phyloP scores from a whole-genome alignment of 2,329 filamentous ascomycete genomes.

The Alternaria ventricosa region DNA sequence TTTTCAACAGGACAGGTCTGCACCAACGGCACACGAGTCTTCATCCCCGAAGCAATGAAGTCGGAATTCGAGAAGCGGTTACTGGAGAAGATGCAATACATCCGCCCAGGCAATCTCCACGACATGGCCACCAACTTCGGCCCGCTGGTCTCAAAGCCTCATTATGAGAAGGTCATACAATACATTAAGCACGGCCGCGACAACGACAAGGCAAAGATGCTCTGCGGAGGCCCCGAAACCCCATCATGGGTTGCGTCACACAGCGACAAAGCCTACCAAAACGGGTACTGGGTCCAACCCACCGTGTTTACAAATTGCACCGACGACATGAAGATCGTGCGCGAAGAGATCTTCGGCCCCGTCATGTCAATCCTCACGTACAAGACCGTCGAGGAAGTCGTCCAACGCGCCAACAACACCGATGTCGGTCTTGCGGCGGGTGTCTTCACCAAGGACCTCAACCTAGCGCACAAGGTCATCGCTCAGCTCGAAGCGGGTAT shows the following conservation, averaged over 20 bases:
- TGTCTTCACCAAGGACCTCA: conserved; percentile 79
- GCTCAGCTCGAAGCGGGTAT: conserved; percentile 80
- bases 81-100: conserved; percentile 71
- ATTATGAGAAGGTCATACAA: conserved; percentile 76
- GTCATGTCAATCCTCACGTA: conserved; percentile 84
- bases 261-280: conserved; percentile 51
- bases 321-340: conserved; percentile 78
- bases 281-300: conserved; percentile 84
- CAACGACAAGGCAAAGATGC: conserved; percentile 73
- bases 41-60: conserved; percentile 73
- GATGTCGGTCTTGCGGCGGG: conserved; percentile 81
- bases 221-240: conserved; percentile 72
- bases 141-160: conserved; percentile 75
- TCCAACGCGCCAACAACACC: conserved; percentile 77
- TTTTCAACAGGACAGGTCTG: conserved; percentile 91
- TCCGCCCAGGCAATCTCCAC: conserved; percentile 76
- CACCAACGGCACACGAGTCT: conserved; percentile 90
- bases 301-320: conserved; percentile 87
- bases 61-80: conserved; percentile 71
- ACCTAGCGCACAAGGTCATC: conserved; percentile 74
- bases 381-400: conserved; percentile 70
- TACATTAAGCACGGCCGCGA: conserved; percentile 80
- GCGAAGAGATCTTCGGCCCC: conserved; percentile 88
- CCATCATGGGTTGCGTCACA: conserved; percentile 56
- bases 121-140: conserved; percentile 81